Evolutionary conservation across 441 rosid genomes (phyloP), one percentile per base, ranked within the genome.

Genomic region (Adansonia grandidieri): DNA sequence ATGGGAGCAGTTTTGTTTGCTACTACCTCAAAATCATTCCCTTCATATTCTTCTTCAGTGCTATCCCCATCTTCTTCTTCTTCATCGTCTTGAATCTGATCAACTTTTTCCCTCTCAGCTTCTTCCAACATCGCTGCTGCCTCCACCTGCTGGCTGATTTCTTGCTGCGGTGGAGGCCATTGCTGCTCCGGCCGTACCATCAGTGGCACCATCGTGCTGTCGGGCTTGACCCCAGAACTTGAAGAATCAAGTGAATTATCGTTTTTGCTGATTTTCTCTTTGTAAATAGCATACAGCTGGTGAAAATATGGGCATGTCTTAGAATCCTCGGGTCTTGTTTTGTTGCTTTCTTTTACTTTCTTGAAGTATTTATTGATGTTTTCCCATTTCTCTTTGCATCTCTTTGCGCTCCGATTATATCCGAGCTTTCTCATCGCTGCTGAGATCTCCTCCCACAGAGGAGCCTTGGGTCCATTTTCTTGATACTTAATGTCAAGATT

Each of bases 321-420:
- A 14, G 98, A 89, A 84, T 89, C 96, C 64, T 87, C 91, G 0
- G 95, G 91, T 79, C 99, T 87, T 83, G 81, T 88, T 87, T 87
- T 93, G 82, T 85, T 89, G 82, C 96, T 91, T 47, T 92, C 99
- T 77, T 91, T 93, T 71, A 93, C 99, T 84, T 90, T 93, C 91
- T 92, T 95, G 92, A 88, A 95, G 85, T 95, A 95, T 85, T 95
- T 95, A 85, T 95, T 95, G 19, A 95, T 95, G 78, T 95, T 95
- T 87, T 93, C 98, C 98, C 98, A 95, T 81, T 95, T 95, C 89
- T 95, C 98, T 81, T 95, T 95, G 83, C 99, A 95, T 78, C 99
- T 79, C 75, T 95, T 95, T 10, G 97, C 83, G 64, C 77, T 95
- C 6, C 99, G 85, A 62, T 88, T 88, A 85, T 92, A 92, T 1